phyloP scores from a whole-genome alignment of 495 filamentous ascomycete species.

The Podospora australis region DNA sequence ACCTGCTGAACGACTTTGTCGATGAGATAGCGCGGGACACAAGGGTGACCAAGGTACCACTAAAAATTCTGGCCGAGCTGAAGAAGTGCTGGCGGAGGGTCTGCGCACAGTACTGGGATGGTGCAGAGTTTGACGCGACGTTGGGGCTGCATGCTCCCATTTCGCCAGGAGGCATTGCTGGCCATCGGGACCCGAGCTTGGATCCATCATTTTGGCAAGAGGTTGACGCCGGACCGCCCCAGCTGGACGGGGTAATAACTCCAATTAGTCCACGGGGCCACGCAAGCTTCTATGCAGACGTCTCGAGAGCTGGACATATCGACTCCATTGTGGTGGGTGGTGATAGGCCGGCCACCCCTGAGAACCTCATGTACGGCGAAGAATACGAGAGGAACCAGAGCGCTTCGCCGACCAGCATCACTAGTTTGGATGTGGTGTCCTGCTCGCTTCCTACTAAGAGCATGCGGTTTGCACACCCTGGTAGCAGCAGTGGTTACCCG shows the following conservation, averaged over 20 bases:
- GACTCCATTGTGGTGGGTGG: constrained; percentile 35
- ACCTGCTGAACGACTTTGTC: constrained; percentile 71
- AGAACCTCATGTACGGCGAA: constrained; percentile 19
- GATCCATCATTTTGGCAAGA: constrained; percentile 44
- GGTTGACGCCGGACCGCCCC: constrained; percentile 32
- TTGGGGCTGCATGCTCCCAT: constrained; percentile 63
- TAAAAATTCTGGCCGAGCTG: constrained; percentile 87
- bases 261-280: constrained; percentile 19
- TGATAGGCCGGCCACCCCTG: constrained; percentile 38
- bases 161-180: constrained; percentile 62
- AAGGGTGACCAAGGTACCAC: constrained; percentile 59
- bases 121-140: constrained; percentile 50
- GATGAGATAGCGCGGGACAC: constrained; percentile 41
- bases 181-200: constrained; percentile 46
- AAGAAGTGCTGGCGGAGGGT: constrained; percentile 97
- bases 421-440: constrained; percentile 60
- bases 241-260: constrained; percentile 33
- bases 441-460: constrained; percentile 74
- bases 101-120: constrained; percentile 84
- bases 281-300: constrained; percentile 42
- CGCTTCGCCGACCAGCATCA: constrained; percentile 45
- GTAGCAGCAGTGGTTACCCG: constrained; percentile 32
- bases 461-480: constrained; percentile 39
- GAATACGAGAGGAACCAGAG: constrained; percentile 25
- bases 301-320: constrained; percentile 43